These are phyloP conservation scores for Oryza glumipatula DNA, from an alignment of 176 grass and related monocot genomes.

Conservation along the genomic window DNA sequence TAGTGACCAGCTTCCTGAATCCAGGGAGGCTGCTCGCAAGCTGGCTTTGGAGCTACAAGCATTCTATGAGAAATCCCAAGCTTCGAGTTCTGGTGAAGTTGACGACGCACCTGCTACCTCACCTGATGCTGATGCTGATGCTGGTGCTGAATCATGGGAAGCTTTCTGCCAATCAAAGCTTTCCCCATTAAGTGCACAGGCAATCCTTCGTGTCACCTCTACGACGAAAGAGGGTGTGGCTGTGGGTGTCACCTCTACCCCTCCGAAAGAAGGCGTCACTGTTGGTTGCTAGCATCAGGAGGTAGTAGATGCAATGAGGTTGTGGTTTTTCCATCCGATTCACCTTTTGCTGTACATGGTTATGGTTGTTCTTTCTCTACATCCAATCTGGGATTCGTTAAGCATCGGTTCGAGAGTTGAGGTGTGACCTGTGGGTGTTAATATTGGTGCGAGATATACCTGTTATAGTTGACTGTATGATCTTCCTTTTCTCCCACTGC, in stretches of 20 bases:
- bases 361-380: slow-evolving; percentile 37
- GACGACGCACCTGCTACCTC: slow-evolving; percentile 4
- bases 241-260: slow-evolving; percentile 50
- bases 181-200: slow-evolving; percentile 66
- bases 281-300: slow-evolving; percentile 59
- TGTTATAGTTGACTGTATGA: slow-evolving; percentile 40
- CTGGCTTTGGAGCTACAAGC: slow-evolving; percentile 74
- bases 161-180: slow-evolving; percentile 84
- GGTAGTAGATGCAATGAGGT: slow-evolving; percentile 21
- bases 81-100: slow-evolving; percentile 42
- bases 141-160: slow-evolving; percentile 74
- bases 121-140: slow-evolving; percentile 46
- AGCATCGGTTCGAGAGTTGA: slow-evolving; percentile 24
- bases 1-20: slow-evolving; percentile 96
- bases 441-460: slow-evolving; percentile 52
- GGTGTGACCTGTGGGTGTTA: slow-evolving; percentile 40
- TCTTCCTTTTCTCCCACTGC: slow-evolving; percentile 22
- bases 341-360: slow-evolving; percentile 59
- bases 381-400: neutral
- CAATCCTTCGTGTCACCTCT: slow-evolving; percentile 82
- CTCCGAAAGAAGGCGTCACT: slow-evolving; percentile 57
- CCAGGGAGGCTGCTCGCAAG: slow-evolving; percentile 94
- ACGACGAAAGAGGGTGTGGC: slow-evolving; percentile 55
- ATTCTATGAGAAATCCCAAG: slow-evolving; percentile 62
- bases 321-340: slow-evolving; percentile 35